These are phyloP conservation scores for Sarcodon sp. DNA, from an alignment of 768 basidiomycete genomes.

Conservation along the genomic window DNA sequence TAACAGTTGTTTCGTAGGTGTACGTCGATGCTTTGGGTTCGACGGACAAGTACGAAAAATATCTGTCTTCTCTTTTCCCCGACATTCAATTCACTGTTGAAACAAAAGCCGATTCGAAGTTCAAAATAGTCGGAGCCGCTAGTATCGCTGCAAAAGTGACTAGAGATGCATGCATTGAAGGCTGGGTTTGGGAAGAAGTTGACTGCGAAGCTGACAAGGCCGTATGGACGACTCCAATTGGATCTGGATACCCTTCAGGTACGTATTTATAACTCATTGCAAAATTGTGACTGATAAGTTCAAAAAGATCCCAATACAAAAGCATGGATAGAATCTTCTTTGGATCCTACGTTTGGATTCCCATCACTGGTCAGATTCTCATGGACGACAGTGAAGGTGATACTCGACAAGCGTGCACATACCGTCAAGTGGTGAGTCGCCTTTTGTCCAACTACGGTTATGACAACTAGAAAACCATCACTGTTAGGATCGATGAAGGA, in stretches of 20 bases:
- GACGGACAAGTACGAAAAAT: conserved; percentile 73
- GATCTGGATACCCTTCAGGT: conserved; percentile 92
- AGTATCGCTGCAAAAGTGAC: conserved; percentile 98
- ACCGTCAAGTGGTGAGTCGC: conserved; percentile 60
- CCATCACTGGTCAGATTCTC: conserved; percentile 87
- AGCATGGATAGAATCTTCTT: conserved; percentile 61
- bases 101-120: conserved; percentile 90
- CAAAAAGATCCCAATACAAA: conserved; percentile 83
- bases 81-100: conserved; percentile 81
- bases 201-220: conserved; percentile 11
- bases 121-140: conserved; percentile 94
- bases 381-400: conserved; percentile 86
- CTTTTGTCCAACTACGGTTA: background rate
- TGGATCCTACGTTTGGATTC: conserved; percentile 88
- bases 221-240: conserved; percentile 29
- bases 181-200: conserved; percentile 72
- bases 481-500: conserved; percentile 82
- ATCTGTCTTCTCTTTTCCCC: conserved; percentile 72
- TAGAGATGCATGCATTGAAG: conserved; percentile 78
- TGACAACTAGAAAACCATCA: background rate
- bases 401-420: conserved; percentile 72
- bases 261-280: conserved; percentile 1
- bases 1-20: conserved; percentile 31
- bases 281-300: background rate
- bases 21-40: conserved; percentile 94